Percentiles rank a stretch among this genome's conserved stretches.
Evolutionary conservation across 1,284 basidiomycete genomes (phyloP).

Genomic region (Irpex rosettiformis): DNA sequence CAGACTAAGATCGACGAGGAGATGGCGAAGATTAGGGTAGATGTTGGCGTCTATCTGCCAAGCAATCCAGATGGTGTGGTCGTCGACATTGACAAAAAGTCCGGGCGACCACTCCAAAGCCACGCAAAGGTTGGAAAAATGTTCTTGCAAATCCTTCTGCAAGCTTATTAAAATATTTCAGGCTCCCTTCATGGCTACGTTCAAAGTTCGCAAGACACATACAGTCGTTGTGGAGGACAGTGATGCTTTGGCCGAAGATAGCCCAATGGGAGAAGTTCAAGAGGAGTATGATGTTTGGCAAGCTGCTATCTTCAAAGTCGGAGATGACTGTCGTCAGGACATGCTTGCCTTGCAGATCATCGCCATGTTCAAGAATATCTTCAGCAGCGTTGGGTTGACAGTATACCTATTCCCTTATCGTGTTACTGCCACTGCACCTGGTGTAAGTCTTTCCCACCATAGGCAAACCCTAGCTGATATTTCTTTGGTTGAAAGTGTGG

Average conservation of each 20-base stretch:
- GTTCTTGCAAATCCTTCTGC: background rate
- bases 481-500: slow-evolving; percentile 64
- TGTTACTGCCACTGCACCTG: slow-evolving; percentile 95
- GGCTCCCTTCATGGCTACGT: slow-evolving; percentile 99
- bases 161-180: slow-evolving; percentile 27
- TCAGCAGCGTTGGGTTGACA: slow-evolving; percentile 83
- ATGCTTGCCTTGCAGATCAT: slow-evolving; percentile 96
- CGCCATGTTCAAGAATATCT: slow-evolving; percentile 99
- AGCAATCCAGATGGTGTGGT: slow-evolving; percentile 97
- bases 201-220: slow-evolving; percentile 90
- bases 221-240: slow-evolving; percentile 57
- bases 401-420: slow-evolving; percentile 96
- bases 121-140: slow-evolving; percentile 82
- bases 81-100: slow-evolving; percentile 95
- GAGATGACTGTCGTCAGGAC: slow-evolving; percentile 98
- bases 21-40: slow-evolving; percentile 94
- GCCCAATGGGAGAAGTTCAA: slow-evolving; percentile 55
- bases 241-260: slow-evolving; percentile 66
- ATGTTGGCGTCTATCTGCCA: slow-evolving; percentile 94
- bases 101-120: slow-evolving; percentile 92
- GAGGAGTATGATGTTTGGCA: slow-evolving; percentile 90
- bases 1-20: slow-evolving; percentile 99
- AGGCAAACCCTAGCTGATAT: background rate
- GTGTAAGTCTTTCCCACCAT: slow-evolving; percentile 52
- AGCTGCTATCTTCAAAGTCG: slow-evolving; percentile 99